phyloP scores from a whole-genome alignment of 1,284 basidiomycete genomes.

The Wolfiporia cocos region DNA sequence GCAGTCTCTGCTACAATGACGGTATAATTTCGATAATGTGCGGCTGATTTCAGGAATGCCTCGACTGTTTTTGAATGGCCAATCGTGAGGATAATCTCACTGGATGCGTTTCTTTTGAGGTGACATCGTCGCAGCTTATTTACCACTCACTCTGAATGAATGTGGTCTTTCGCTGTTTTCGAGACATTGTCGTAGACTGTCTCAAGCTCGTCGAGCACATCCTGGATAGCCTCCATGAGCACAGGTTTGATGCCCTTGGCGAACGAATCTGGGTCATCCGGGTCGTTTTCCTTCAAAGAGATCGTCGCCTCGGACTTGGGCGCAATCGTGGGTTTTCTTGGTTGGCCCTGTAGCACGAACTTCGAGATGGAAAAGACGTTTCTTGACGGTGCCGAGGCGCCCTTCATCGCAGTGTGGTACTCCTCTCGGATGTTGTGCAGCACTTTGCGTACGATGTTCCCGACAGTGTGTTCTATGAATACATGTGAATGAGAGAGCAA shows the following conservation, averaged over 20 bases:
- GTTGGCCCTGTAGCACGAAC: conserved; percentile 73
- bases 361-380: conserved; percentile 67
- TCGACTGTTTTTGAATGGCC: conserved; percentile 96
- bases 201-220: conserved; percentile 93
- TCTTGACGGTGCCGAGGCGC: conserved; percentile 26
- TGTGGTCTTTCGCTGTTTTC: conserved; percentile 92
- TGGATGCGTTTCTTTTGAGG: too few species aligned
- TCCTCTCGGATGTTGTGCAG: conserved; percentile 93
- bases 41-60: conserved; percentile 87
- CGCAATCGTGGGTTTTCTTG: conserved; percentile 47
- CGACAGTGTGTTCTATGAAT: conserved; percentile 80
- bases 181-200: conserved; percentile 94
- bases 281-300: conserved; percentile 59
- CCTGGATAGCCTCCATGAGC: conserved; percentile 87
- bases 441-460: conserved; percentile 90
- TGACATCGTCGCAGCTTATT: too few species aligned
- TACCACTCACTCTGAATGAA: conserved; percentile 84
- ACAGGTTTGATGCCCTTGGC: conserved; percentile 68
- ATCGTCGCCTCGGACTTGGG: conserved; percentile 47
- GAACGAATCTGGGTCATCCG: conserved; percentile 70
- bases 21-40: conserved; percentile 89
- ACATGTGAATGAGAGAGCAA: conserved; percentile 1
- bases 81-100: conserved; percentile 94
- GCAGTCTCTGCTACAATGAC: conserved; percentile 95
- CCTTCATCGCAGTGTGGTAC: conserved; percentile 62